Base-by-base conservation (phyloP, 2,329 filamentous ascomycete species). In the Diplodia intermedia region DNA sequence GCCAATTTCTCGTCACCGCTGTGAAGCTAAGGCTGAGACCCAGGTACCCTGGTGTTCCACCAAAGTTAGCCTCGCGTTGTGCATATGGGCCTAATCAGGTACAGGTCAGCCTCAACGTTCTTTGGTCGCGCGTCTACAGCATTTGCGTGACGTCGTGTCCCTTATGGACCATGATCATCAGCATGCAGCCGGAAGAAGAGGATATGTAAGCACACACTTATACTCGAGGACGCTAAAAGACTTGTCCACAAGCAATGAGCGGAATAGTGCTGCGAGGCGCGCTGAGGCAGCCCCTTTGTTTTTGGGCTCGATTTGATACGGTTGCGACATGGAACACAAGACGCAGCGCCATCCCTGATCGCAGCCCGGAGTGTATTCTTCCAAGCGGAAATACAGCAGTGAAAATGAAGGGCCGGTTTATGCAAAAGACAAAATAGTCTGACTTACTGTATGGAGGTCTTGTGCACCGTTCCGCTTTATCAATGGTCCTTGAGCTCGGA, bases 131-230 rank as follows among this genome's bases (percentile, higher is more conserved):
- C 57, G 49, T 33, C 43, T 23, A 29, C 36, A n/a, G 47, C 36
- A 18, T 47, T 47, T 6, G 14, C 20, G 56, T 26, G 43, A 60
- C 56, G 29, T 20, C n/a, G 15, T 29, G 8, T 5, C n/a, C 23
- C 14, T 36, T 23, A 33, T 15, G 14, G n/a, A 20, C 14, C 36
- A 43, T 8, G 26, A n/a, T 9, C 50, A 3, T 11, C 40, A 23
- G 33, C 57, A 49, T 12, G 20, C 26, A 4, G n/a, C 12, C 38
- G 47, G 20, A 47, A 62, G 26, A 33, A 31, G n/a, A 65, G 33
- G 47, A 20, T 36, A 67, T 67, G 66, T 67, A 36, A 62, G 66
- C 66, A 54, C 65, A 31, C 53, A 33, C 33, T 67, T 67, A 67
- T 67, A 62, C 66, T 62, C 47, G 14, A 11, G 20, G 65, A 40